These are phyloP conservation scores for Zychaea mexicana DNA, from an alignment of 371 early-diverging fungal genomes.

Conservation along the genomic window DNA sequence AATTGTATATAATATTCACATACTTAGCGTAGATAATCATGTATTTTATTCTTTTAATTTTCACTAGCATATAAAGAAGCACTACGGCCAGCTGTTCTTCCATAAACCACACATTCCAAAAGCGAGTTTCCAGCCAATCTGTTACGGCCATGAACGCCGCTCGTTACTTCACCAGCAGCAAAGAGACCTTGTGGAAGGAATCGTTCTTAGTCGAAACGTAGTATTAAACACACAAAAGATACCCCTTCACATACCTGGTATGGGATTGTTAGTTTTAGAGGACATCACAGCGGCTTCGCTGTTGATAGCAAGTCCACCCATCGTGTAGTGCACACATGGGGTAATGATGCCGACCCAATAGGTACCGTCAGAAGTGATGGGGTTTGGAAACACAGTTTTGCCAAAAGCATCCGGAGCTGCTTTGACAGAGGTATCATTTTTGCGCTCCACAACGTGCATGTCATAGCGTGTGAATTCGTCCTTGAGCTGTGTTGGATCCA, in stretches of 20 bases:
- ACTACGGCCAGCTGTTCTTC: slow-evolving; percentile 72
- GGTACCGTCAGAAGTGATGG: slow-evolving; percentile 40
- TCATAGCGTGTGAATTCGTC: slow-evolving; percentile 67
- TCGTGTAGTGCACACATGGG: slow-evolving; percentile 85
- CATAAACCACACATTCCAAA: slow-evolving; percentile 86
- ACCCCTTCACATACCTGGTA: slow-evolving; percentile 16
- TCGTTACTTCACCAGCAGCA: slow-evolving; percentile 81
- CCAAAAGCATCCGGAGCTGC: slow-evolving; percentile 53
- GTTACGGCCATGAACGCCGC: slow-evolving; percentile 85
- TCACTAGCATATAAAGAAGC: slow-evolving; percentile 36
- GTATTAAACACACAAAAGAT: background rate
- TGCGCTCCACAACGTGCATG: slow-evolving; percentile 20
- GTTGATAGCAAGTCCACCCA: slow-evolving; percentile 83
- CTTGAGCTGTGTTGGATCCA: slow-evolving; percentile 40
- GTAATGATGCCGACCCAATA: slow-evolving; percentile 77
- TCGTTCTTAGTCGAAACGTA: background rate
- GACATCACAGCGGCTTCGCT: slow-evolving; percentile 45
- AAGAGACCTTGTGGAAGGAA: slow-evolving; percentile 62
- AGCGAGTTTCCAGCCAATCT: slow-evolving; percentile 84
- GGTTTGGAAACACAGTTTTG: slow-evolving; percentile 70
- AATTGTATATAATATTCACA: background rate
- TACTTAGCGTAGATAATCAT: background rate
- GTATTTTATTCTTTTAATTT: no score
- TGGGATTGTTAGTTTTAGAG: slow-evolving; percentile 6
- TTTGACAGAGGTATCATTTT: slow-evolving; percentile 14